Evolutionary conservation across 768 basidiomycete species (phyloP).

Genomic region (Fomitopsis serialis): DNA sequence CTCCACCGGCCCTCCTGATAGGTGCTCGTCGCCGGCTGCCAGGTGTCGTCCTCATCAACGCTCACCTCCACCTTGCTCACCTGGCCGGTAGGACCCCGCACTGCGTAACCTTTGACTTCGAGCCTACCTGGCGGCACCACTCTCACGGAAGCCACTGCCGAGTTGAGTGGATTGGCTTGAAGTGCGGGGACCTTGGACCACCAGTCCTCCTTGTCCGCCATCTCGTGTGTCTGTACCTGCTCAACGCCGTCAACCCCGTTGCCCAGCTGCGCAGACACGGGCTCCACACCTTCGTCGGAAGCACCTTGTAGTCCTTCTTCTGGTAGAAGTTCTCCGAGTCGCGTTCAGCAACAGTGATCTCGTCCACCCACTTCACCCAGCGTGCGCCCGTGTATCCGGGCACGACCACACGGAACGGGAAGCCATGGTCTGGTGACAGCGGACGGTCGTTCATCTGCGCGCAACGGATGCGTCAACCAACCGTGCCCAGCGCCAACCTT

Average conservation of each 20-base stretch:
- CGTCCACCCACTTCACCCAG: constrained; percentile 76
- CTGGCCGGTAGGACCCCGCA: constrained; percentile 6
- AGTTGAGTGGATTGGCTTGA: constrained; percentile 56
- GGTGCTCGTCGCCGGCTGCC: constrained; percentile 11
- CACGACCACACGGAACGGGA: constrained; percentile 60
- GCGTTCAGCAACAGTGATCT: constrained; percentile 41
- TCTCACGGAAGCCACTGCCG: constrained; percentile 38
- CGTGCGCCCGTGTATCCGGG: constrained; percentile 66
- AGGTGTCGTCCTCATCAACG: constrained; percentile 11
- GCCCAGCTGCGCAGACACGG: too few relatives aligned
- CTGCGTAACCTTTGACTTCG: constrained; percentile 15
- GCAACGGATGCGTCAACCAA: too few relatives aligned
- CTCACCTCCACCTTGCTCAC: constrained; percentile 12
- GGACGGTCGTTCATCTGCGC: constrained; percentile 60
- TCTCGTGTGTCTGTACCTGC: constrained; percentile 15
- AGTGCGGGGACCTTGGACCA: constrained; percentile 58
- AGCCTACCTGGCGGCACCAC: not conserved
- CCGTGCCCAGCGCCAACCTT: too few relatives aligned
- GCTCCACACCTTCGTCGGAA: constrained; percentile 8
- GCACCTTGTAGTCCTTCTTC: constrained; percentile 63
- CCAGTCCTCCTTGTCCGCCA: constrained; percentile 23
- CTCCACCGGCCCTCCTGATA: constrained; percentile 52
- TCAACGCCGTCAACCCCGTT: constrained; percentile 2
- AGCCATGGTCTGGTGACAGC: constrained; percentile 56
- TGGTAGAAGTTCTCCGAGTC: constrained; percentile 65